phyloP scores from a whole-genome alignment of 225 moss, liverwort and hornwort species.

The Sphagnum contortum region DNA sequence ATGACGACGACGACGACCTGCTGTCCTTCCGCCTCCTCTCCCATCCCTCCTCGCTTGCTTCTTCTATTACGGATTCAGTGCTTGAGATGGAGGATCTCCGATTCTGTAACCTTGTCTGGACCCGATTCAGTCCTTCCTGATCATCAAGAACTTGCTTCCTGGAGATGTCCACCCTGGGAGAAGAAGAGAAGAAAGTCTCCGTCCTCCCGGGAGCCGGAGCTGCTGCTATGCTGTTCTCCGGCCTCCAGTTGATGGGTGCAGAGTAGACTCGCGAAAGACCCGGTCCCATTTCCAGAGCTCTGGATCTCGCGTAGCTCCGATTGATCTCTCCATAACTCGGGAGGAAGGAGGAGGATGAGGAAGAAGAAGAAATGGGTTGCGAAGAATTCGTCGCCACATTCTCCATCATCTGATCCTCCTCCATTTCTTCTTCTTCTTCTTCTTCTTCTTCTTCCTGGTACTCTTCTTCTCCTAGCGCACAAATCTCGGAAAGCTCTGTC shows the following conservation, averaged over 20 bases:
- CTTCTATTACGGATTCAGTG: conserved; percentile 1
- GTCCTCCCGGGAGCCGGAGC: not conserved
- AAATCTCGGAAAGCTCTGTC: conserved; percentile 7
- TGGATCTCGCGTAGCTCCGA: too few species aligned
- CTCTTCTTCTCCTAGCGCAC: not conserved
- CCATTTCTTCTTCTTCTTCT: not conserved
- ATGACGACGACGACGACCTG: too few species aligned
- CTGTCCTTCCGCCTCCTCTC: conserved; percentile 5
- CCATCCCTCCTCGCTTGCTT: conserved; percentile 9
- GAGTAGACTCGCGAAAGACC: conserved; percentile 6
- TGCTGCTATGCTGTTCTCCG: not conserved
- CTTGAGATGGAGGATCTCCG: not conserved
- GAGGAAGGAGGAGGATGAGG: not conserved
- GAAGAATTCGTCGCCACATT: too few species aligned
- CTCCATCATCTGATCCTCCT: too few species aligned
- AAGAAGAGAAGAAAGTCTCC: not conserved
- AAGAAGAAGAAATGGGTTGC: too few species aligned
- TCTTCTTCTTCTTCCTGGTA: not conserved
- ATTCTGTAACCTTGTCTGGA: conserved; percentile 1
- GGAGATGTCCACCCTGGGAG: conserved; percentile 3
- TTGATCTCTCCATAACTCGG: not conserved
- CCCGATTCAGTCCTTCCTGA: not conserved
- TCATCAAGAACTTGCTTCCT: not conserved
- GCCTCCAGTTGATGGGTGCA: conserved; percentile 5
- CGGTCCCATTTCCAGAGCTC: not conserved